Base-by-base conservation (phyloP, 257 asterid genomes). In the Solanum chiquidenum region DNA sequence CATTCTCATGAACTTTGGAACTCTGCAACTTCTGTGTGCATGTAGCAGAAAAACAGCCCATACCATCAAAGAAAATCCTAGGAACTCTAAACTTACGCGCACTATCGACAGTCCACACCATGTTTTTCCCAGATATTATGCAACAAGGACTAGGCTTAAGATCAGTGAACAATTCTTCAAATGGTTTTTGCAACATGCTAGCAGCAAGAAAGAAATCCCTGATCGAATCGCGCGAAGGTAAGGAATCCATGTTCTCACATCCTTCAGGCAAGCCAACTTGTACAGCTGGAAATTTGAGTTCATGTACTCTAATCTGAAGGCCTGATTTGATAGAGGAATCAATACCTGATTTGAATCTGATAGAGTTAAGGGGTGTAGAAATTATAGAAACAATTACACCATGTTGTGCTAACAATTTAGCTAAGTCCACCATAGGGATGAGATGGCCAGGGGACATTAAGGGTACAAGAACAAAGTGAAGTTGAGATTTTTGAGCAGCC, bases 351-450 rank as follows among this genome's bases (percentile, higher is more conserved):
- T 83, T 83, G 88, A 92, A 89, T 21, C 93, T 90, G 40, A 76
- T 12, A 66, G 93, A 64, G 86, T 91, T 87, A 31, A 87, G 89
- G n/a, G 93, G 94, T 9, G 95, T 94, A n/a, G 91, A 89, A 66
- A 93, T 49, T 74, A 93, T 86, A 23, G 94, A 88, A 5, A 88
- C 87, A 46, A 38, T 80, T 13, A 82, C 84, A 42, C 92, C 89
- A 13, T 88, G 92, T 2, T 86, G 71, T 23, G 98, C 94, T 9
- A 95, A 46, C 33, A 94, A 29, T 88, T 92, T 93, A 88, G 98
- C 96, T 49, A 95, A 92, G 93, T 95, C 98, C 27, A 94, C 90
- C 98, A 94, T 95, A 2, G 98, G 98, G 23, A 94, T 93, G 89
- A 95, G 89, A 89, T 94, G 98, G 88, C 98, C 98, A 21, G 93